These are phyloP conservation scores for Avena eriantha DNA, from an alignment of 176 grass and related monocot species.

Conservation along the genomic window DNA sequence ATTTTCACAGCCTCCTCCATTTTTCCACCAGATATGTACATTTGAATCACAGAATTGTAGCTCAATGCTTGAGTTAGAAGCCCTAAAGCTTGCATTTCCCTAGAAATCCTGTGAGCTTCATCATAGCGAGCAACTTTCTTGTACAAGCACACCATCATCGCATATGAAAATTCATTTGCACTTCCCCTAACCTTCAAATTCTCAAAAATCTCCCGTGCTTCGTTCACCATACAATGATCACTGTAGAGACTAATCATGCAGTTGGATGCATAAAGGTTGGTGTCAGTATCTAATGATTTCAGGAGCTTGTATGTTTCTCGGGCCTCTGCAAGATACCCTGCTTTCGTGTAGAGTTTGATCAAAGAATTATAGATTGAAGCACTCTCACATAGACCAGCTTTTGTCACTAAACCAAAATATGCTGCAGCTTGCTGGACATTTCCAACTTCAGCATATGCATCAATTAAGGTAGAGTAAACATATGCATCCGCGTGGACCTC, in stretches of 20 bases:
- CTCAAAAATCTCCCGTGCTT: slow-evolving; percentile 83
- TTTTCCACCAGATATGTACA: slow-evolving; percentile 66
- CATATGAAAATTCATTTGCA: slow-evolving; percentile 87
- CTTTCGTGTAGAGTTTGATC: slow-evolving; percentile 87
- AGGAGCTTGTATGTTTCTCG: slow-evolving; percentile 64
- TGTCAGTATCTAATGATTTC: slow-evolving; percentile 63
- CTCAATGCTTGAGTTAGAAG: slow-evolving; percentile 65
- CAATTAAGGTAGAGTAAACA: slow-evolving; percentile 80
- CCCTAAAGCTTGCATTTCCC: slow-evolving; percentile 84
- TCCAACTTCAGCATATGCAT: slow-evolving; percentile 81
- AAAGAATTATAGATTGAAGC: slow-evolving; percentile 73
- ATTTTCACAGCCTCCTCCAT: slow-evolving; percentile 64
- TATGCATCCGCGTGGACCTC: slow-evolving; percentile 64
- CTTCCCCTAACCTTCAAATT: slow-evolving; percentile 62
- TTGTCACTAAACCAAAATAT: slow-evolving; percentile 84
- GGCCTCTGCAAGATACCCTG: slow-evolving; percentile 74
- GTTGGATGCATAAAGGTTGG: slow-evolving; percentile 83
- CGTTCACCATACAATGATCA: slow-evolving; percentile 80
- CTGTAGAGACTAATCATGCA: slow-evolving; percentile 89
- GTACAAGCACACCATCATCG: slow-evolving; percentile 78
- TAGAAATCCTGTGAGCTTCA: slow-evolving; percentile 69
- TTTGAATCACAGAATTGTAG: slow-evolving; percentile 67
- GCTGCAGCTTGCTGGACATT: slow-evolving; percentile 72
- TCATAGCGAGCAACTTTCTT: slow-evolving; percentile 67
- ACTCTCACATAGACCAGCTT: slow-evolving; percentile 62